Evolutionary conservation across 2,329 filamentous ascomycete species (phyloP).

Genomic region (Aspergillus jensenii): DNA sequence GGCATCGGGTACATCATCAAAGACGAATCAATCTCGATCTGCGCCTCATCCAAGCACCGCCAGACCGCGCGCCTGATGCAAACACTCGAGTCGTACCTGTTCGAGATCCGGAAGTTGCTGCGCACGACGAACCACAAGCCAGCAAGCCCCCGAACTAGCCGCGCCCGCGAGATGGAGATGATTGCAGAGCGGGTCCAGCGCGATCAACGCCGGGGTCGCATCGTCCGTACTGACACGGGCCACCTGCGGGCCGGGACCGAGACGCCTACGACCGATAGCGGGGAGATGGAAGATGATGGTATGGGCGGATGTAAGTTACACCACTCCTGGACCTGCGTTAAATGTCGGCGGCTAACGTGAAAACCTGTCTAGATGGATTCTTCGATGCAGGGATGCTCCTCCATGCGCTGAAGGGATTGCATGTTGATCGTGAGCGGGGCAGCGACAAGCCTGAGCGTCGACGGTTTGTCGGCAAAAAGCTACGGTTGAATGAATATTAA

Average conservation of each 20-base stretch:
- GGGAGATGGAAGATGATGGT: constrained; percentile 76
- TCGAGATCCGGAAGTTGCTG: constrained; percentile 85
- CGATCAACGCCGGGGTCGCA: constrained; percentile 67
- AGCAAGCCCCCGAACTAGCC: constrained; percentile 53
- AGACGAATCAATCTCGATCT: constrained; percentile 85
- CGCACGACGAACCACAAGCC: constrained; percentile 64
- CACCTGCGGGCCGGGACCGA: constrained; percentile 51
- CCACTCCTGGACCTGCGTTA: not conserved
- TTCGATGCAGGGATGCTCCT: constrained; percentile 96
- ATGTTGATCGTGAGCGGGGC: constrained; percentile 34
- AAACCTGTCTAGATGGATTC: constrained; percentile 71
- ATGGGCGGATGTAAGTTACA: constrained; percentile 82
- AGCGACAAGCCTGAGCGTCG: constrained; percentile 38
- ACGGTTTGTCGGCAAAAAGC: constrained; percentile 49
- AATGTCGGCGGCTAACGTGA: constrained; percentile 14
- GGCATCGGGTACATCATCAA: constrained; percentile 99
- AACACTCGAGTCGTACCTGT: constrained; percentile 82
- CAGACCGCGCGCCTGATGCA: constrained; percentile 91
- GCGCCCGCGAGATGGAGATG: constrained; percentile 61
- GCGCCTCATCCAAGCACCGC: constrained; percentile 87
- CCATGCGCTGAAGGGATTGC: constrained; percentile 72
- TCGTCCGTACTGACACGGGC: constrained; percentile 60
- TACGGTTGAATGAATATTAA: constrained; percentile 49
- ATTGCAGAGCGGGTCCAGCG: constrained; percentile 40
- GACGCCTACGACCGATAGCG: constrained; percentile 68